Conservation (phyloP, 306 rosid species). For the Quercus wislizeni region DNA sequence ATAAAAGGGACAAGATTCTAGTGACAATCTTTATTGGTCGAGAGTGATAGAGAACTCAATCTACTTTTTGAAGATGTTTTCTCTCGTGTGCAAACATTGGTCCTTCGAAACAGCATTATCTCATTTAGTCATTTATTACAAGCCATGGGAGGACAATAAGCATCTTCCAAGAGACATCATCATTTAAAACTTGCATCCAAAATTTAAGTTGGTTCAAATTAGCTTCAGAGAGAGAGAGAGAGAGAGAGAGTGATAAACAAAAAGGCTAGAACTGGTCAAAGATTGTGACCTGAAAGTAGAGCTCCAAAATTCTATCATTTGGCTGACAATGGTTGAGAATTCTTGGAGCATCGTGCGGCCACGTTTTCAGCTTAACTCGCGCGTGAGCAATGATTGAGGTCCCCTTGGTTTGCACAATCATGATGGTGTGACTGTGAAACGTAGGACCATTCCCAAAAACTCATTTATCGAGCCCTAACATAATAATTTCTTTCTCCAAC, state of each 20-base stretch:
- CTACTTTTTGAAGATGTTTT: conserved; percentile 22
- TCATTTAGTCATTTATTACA: not conserved
- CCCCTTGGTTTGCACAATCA: conserved; percentile 47
- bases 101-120: not conserved
- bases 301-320: conserved; percentile 37
- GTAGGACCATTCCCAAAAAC: not conserved
- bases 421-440: not conserved
- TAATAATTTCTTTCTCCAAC: not conserved
- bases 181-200: not conserved
- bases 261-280: conserved; percentile 38
- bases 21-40: not conserved
- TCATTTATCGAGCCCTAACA: not conserved
- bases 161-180: not conserved
- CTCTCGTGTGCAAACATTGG: conserved; percentile 19
- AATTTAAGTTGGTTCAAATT: not conserved
- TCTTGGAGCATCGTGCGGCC: conserved; percentile 48
- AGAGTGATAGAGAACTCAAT: not conserved
- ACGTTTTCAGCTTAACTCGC: conserved; percentile 50
- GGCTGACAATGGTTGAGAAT: conserved; percentile 24
- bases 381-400: conserved; percentile 71
- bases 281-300: conserved; percentile 29
- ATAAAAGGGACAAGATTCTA: not conserved
- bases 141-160: not conserved
- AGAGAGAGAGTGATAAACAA: not conserved
- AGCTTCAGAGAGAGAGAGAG: not conserved